Evolutionary conservation across 106 monocot species (phyloP).

Genomic region (Acanthochlamys bracteata): DNA sequence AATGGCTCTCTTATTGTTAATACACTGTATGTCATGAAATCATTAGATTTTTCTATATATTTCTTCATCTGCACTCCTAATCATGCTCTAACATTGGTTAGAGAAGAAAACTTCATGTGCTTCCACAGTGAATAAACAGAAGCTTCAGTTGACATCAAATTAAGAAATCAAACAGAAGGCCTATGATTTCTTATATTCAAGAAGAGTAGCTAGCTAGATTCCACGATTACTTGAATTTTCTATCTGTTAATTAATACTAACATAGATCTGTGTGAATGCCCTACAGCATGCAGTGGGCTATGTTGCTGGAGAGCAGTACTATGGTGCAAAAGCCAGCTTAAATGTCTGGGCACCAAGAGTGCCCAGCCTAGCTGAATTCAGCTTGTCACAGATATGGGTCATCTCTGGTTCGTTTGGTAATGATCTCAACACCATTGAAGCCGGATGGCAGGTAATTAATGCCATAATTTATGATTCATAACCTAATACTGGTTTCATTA

Average conservation of each 20-base stretch:
- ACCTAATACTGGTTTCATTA: background rate
- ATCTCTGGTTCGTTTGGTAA: constrained; percentile 73
- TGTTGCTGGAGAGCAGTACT: constrained; percentile 57
- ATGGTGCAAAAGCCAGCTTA: constrained; percentile 76
- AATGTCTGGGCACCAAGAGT: constrained; percentile 87
- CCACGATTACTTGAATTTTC: background rate
- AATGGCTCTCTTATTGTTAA: background rate
- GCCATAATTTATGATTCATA: background rate
- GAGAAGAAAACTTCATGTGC: constrained; percentile 1
- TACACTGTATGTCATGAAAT: background rate
- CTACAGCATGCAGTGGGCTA: constrained; percentile 86
- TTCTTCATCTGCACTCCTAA: background rate
- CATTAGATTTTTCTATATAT: background rate
- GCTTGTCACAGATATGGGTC: constrained; percentile 87
- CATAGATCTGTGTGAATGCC: background rate
- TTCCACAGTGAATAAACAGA: constrained; percentile 2
- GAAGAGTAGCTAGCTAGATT: background rate
- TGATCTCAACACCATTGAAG: constrained; percentile 95
- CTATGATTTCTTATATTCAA: background rate
- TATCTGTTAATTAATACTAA: background rate
- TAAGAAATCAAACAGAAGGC: background rate
- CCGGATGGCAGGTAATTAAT: constrained; percentile 74
- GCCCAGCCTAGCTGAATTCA: constrained; percentile 57
- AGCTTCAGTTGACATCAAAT: constrained; percentile 14
- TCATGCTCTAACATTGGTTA: background rate